Evolutionary conservation across 2,329 filamentous ascomycete species (phyloP), one percentile per base, ranked within the genome.

Genomic region (Fusarium sororula): DNA sequence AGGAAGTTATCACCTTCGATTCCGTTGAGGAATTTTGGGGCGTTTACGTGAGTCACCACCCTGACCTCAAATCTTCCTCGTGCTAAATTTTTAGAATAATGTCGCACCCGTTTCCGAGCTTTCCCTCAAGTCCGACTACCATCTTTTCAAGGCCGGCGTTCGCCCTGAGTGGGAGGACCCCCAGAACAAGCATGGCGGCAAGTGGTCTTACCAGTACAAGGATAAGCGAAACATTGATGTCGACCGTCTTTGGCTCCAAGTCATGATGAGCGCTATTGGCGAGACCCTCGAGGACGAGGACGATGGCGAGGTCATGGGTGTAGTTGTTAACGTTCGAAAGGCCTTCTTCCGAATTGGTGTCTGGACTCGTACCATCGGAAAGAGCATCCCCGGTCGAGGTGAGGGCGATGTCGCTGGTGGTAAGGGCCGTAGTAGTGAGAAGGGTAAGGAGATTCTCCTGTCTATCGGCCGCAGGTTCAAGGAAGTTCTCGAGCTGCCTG

Each of bases 1-100:
- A 99, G 87, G 95, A 99, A 84, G 96, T 99, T 79, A 98, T 99
- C 81, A 98, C 94, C 65, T 98, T 99, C 81, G 94, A 98, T 86
- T 98, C 95, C 6, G 96, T 99, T 32, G 96, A 99, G 86, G 97
- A 99, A 84, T 99, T 99, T 85, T 99, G 96, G 96, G 96, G 96
- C 68, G 94, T 99, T 82, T 98, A 98, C 85, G 97, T 99, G 89
- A 83, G 95, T 88, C 44, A 35, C 18, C 53, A 30, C 26, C 8
- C 35, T 32, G 9, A 22, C 14, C 8, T 5, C 30, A 14, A 7
- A 11, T 57, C 66, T 67, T 66, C 70, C 54, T 59, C 42, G 78
- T 69, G 42, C 44, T 57, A 24, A 37, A 26, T 22, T 20, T 24
- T 45, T 30, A 99, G 97, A 99, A 99, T 90, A 99, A 99, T 85